Percentiles rank a stretch among this genome's conserved stretches.
These are phyloP conservation scores for Nigrograna mackinnonii DNA, from an alignment of 2,329 filamentous ascomycete species.

Conservation along the genomic window DNA sequence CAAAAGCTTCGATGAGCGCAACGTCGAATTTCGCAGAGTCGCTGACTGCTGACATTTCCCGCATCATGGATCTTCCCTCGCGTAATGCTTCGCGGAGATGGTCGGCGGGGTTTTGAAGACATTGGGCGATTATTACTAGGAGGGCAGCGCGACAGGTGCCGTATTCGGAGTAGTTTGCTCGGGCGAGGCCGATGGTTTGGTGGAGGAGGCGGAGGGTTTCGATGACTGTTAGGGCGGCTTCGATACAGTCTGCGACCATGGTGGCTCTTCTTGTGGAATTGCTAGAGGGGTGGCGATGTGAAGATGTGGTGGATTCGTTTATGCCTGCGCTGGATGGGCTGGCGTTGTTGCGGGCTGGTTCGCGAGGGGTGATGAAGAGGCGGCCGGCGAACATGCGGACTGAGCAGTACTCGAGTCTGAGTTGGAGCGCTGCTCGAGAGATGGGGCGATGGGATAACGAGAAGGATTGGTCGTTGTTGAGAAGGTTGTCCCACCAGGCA, in stretches of 20 bases:
- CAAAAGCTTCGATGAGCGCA: neutral
- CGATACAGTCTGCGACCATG: constrained; percentile 12
- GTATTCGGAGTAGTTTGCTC: constrained; percentile 14
- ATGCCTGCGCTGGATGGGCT: neutral
- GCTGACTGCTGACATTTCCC: neutral
- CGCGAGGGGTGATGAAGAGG: constrained; percentile 14
- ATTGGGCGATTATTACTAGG: constrained; percentile 13
- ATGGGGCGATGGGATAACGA: neutral
- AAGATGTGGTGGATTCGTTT: neutral
- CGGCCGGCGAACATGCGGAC: constrained; percentile 17
- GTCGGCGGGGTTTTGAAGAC: neutral
- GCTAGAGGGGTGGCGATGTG: neutral
- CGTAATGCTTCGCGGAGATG: neutral
- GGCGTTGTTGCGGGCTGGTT: neutral
- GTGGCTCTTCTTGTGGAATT: neutral
- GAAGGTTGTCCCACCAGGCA: neutral
- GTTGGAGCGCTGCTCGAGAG: constrained; percentile 6
- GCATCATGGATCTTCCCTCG: neutral
- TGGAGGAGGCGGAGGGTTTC: constrained; percentile 10
- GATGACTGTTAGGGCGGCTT: constrained; percentile 12
- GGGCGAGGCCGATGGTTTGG: constrained; percentile 13
- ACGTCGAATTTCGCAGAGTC: neutral
- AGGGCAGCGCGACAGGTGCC: constrained; percentile 16
- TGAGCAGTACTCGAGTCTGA: constrained; percentile 11
- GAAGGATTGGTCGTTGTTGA: neutral